Evolutionary conservation across 345 rosid genomes (phyloP).

Genomic region (Jatropha curcas): DNA sequence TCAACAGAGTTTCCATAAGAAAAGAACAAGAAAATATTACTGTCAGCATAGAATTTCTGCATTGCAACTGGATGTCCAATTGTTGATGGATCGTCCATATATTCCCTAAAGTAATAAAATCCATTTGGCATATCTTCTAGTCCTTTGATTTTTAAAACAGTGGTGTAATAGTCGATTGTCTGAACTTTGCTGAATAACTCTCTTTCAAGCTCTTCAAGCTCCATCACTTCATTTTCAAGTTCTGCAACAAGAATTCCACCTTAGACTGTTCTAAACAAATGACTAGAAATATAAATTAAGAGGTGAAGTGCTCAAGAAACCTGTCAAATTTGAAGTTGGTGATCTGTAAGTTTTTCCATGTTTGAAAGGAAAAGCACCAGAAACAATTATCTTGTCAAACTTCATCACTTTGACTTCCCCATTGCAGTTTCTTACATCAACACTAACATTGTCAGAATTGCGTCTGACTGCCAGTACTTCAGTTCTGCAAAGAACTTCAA

Average conservation of each 20-base stretch:
- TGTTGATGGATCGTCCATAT: conserved; percentile 63
- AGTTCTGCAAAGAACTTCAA: conserved; percentile 42
- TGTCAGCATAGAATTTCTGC: conserved; percentile 62
- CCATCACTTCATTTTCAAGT: conserved; percentile 43
- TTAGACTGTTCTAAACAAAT: conserved; percentile 9
- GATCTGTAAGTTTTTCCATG: conserved; percentile 54
- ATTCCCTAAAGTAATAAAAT: conserved; percentile 61
- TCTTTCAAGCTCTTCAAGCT: conserved; percentile 50
- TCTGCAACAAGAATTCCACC: conserved; percentile 35
- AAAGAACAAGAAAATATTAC: conserved; percentile 69
- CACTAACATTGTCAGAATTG: conserved; percentile 32
- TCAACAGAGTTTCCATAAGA: conserved; percentile 56
- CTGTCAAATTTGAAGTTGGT: conserved; percentile 35
- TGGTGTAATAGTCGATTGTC: conserved; percentile 68
- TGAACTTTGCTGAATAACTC: conserved; percentile 57
- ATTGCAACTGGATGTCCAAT: conserved; percentile 70
- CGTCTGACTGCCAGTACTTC: conserved; percentile 55
- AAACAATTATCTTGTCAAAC: conserved; percentile 58
- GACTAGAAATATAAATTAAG: not conserved
- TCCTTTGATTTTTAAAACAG: conserved; percentile 56
- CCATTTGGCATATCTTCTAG: conserved; percentile 57
- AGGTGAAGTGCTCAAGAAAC: conserved; percentile 25
- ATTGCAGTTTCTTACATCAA: conserved; percentile 32
- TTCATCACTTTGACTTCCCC: conserved; percentile 44
- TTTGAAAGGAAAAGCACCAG: conserved; percentile 56